Conservation (phyloP, 2,329 filamentous ascomycete species). For the Sporothrix brasiliensis region DNA sequence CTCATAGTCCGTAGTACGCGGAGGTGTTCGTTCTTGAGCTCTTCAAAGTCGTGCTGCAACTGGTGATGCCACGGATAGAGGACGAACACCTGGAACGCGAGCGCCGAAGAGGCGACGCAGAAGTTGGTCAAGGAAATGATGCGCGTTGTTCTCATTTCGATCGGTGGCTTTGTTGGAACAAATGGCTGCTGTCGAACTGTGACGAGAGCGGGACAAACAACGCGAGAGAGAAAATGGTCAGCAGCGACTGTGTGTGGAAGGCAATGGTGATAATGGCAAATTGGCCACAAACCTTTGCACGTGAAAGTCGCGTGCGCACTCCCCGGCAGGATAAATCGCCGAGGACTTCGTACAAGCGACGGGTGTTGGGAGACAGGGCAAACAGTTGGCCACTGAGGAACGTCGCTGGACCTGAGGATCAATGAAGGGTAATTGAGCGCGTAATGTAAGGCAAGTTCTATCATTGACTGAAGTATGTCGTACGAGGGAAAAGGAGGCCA, state of each 20-base stretch:
- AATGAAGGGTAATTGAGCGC: too few species aligned
- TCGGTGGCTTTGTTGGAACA: neutral
- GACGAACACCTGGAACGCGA: conserved; percentile 69
- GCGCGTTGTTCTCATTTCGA: conserved; percentile 45
- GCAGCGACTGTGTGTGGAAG: too few species aligned
- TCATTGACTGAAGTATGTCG: too few species aligned
- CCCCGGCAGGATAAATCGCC: neutral
- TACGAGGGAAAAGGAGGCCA: neutral
- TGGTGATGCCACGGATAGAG: conserved; percentile 72
- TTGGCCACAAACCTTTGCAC: neutral
- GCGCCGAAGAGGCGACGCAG: conserved; percentile 64
- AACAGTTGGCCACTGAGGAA: too few species aligned
- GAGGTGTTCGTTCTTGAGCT: conserved; percentile 61
- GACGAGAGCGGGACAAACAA: too few species aligned
- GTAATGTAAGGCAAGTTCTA: too few species aligned
- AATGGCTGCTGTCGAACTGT: neutral
- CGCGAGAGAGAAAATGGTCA: too few species aligned
- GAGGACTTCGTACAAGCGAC: neutral
- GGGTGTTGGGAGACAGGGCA: too few species aligned
- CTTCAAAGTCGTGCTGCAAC: conserved; percentile 63
- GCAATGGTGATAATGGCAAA: too few species aligned
- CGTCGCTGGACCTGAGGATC: too few species aligned
- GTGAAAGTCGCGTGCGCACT: neutral
- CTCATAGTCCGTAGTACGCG: conserved; percentile 43
- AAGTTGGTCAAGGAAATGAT: conserved; percentile 66